Conservation (phyloP, 495 filamentous ascomycete genomes). For the Aspergillus baeticus region DNA sequence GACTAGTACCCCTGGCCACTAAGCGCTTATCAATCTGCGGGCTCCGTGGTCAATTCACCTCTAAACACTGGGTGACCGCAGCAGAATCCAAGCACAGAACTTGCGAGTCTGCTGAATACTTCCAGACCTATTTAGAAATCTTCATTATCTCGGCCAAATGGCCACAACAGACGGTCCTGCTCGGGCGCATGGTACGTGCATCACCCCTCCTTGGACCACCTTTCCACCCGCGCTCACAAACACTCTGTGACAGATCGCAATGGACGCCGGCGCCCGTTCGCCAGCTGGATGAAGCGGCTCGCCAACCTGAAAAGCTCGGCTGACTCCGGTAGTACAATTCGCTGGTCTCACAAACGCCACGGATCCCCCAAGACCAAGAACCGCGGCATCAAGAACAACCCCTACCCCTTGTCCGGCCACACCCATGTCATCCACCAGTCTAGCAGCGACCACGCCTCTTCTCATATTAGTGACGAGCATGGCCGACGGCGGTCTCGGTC, state of each 20-base stretch:
- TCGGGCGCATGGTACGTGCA: constrained; percentile 61
- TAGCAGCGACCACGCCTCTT: constrained; percentile 49
- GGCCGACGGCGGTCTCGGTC: constrained; percentile 35
- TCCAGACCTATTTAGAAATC: not conserved
- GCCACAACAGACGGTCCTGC: constrained; percentile 66
- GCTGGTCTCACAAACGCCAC: constrained; percentile 50
- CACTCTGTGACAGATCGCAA: constrained; percentile 52
- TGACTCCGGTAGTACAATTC: constrained; percentile 45
- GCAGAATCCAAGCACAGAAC: too few species aligned
- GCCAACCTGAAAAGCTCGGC: constrained; percentile 73
- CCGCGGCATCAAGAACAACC: constrained; percentile 68
- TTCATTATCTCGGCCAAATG: constrained; percentile 43
- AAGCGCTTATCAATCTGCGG: not conserved
- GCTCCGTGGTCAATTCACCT: not conserved
- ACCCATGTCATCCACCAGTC: constrained; percentile 32
- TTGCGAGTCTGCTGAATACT: not conserved
- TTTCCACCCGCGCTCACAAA: constrained; percentile 2
- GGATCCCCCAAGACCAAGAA: constrained; percentile 55
- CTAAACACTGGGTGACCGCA: too few species aligned
- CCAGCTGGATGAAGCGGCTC: constrained; percentile 91
- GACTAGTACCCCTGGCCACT: too few species aligned
- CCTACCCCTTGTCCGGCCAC: constrained; percentile 70
- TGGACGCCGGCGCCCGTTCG: constrained; percentile 79
- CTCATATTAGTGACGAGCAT: constrained; percentile 31
- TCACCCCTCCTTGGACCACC: not conserved